A percentile compares a stretch with the other conserved stretches of the same genome.
Evolutionary conservation across 106 monocot species (phyloP).

Genomic region (Narthecium ossifragum): DNA sequence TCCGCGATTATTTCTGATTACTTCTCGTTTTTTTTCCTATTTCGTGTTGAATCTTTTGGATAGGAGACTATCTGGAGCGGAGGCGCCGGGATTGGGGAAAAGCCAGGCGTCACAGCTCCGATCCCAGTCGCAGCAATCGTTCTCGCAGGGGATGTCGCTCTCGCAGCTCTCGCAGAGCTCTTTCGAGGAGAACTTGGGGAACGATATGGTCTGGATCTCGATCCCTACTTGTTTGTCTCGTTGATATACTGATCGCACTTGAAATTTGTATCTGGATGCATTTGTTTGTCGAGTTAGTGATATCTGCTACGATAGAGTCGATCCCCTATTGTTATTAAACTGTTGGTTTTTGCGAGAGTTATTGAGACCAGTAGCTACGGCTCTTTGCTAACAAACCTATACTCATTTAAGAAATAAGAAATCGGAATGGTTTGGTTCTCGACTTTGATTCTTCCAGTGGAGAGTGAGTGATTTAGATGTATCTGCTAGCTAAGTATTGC

Average conservation of each 20-base stretch:
- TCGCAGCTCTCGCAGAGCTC: slow-evolving; percentile 93
- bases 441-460: background rate
- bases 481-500: too few species aligned
- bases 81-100: slow-evolving; percentile 24
- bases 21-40: background rate
- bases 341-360: too few species aligned
- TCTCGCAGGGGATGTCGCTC: slow-evolving; percentile 73
- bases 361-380: too few species aligned
- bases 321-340: too few species aligned
- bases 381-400: too few species aligned
- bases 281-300: too few species aligned
- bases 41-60: background rate
- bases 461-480: too few species aligned
- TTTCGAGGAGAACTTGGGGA: slow-evolving; percentile 58
- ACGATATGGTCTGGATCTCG: slow-evolving; percentile 48
- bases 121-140: slow-evolving; percentile 87
- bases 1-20: background rate
- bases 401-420: too few species aligned
- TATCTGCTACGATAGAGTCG: too few species aligned
- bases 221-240: too few species aligned
- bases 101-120: slow-evolving; percentile 63
- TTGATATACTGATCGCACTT: too few species aligned
- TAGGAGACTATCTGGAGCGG: slow-evolving; percentile 38
- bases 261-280: too few species aligned
- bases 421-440: background rate